These are phyloP conservation scores for Monosporascus sp. DNA, from an alignment of 2,329 filamentous ascomycete species.

Conservation along the genomic window DNA sequence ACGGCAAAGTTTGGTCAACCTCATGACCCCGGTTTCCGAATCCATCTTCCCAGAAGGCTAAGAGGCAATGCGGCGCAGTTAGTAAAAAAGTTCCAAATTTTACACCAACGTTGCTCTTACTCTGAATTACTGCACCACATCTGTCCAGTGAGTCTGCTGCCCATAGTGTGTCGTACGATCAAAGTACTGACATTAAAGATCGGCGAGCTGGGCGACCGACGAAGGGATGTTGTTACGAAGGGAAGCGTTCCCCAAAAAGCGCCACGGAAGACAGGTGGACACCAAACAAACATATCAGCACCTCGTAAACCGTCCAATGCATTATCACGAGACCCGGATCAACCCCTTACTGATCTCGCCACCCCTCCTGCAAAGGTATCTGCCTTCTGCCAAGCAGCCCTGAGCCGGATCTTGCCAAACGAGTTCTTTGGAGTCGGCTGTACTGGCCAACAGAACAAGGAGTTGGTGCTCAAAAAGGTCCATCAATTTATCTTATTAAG, in stretches of 20 bases:
- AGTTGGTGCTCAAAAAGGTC: slow-evolving; percentile 58
- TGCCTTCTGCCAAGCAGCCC: slow-evolving; percentile 75
- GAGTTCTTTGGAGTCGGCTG: slow-evolving; percentile 65
- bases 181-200: slow-evolving; percentile 14
- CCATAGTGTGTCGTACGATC: neutral
- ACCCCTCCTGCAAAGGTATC: slow-evolving; percentile 67
- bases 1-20: slow-evolving; percentile 27
- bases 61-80: slow-evolving; percentile 56
- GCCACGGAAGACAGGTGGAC: slow-evolving; percentile 8
- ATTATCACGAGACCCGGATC: slow-evolving; percentile 32
- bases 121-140: slow-evolving; percentile 72
- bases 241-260: slow-evolving; percentile 2
- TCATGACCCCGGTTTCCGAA: slow-evolving; percentile 15
- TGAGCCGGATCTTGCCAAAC: slow-evolving; percentile 67
- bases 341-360: slow-evolving; percentile 59
- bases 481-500: slow-evolving; percentile 72
- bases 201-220: slow-evolving; percentile 7
- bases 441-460: slow-evolving; percentile 53
- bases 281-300: slow-evolving; percentile 11
- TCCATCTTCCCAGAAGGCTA: slow-evolving; percentile 59
- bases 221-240: slow-evolving; percentile 3
- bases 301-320: slow-evolving; percentile 12
- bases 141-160: slow-evolving; percentile 50
- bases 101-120: slow-evolving; percentile 74
- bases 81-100: slow-evolving; percentile 60